These are phyloP conservation scores for Botrytis paeoniae DNA, from an alignment of 2,329 filamentous ascomycete species.

Conservation along the genomic window DNA sequence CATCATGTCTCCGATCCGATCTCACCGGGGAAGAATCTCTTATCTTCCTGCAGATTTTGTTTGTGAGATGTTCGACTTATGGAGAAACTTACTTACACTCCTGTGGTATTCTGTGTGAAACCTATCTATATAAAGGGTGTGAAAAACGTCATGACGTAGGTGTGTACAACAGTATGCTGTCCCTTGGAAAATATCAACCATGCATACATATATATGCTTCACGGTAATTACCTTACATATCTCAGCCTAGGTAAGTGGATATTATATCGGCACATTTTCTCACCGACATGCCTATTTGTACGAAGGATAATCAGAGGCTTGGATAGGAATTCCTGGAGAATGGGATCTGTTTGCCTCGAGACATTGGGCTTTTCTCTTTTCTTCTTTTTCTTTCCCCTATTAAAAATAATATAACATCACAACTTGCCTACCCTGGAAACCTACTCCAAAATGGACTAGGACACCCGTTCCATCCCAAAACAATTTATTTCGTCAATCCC, in stretches of 20 bases:
- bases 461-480: not conserved
- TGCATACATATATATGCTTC: not conserved
- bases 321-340: not conserved
- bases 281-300: not conserved
- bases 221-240: not conserved
- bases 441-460: not conserved
- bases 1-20: not conserved
- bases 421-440: not conserved
- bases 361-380: not conserved
- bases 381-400: not conserved
- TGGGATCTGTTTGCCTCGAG: not conserved
- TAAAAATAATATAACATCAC: not conserved
- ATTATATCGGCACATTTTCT: not conserved
- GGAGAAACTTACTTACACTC: not conserved
- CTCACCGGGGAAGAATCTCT: not conserved
- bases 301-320: not conserved
- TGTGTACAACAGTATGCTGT: not conserved
- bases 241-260: not conserved
- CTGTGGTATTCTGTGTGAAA: not conserved
- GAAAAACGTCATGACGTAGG: slow-evolving; percentile 4
- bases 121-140: not conserved
- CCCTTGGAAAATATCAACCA: not conserved
- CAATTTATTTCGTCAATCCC: not conserved
- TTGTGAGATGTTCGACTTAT: not conserved
- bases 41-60: not conserved